A percentile compares a stretch with the other conserved stretches of the same genome.
These are phyloP conservation scores for Litchi chinensis DNA, from an alignment of 345 rosid species.

Conservation along the genomic window DNA sequence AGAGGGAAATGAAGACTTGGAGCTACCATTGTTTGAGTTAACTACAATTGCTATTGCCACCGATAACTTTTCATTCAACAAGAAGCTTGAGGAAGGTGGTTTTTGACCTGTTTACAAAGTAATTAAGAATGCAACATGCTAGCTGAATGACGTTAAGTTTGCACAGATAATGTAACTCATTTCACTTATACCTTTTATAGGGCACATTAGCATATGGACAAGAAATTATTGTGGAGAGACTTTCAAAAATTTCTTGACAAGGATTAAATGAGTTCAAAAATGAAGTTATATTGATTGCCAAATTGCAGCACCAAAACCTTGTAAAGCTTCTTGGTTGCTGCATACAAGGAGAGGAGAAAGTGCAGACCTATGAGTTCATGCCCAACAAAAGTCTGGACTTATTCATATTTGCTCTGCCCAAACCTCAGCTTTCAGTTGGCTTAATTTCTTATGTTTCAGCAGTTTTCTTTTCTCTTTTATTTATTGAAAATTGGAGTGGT, in stretches of 20 bases:
- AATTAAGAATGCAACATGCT: slow-evolving; percentile 1
- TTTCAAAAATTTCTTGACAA: slow-evolving; percentile 42
- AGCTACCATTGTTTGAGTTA: slow-evolving; percentile 31
- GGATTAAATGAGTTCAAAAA: slow-evolving; percentile 45
- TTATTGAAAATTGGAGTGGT: neutral
- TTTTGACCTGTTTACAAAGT: slow-evolving; percentile 43
- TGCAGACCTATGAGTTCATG: neutral
- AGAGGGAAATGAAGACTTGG: slow-evolving; percentile 18
- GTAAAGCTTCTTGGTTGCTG: slow-evolving; percentile 31
- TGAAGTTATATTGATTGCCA: slow-evolving; percentile 39
- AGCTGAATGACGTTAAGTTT: neutral
- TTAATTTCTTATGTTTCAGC: neutral
- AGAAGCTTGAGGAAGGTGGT: slow-evolving; percentile 42
- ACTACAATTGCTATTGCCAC: slow-evolving; percentile 29
- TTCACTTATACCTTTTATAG: slow-evolving; percentile 15
- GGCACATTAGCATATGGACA: slow-evolving; percentile 37
- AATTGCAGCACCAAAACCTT: slow-evolving; percentile 50
- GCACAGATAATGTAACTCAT: neutral
- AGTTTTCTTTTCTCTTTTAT: no score
- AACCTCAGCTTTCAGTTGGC: neutral
- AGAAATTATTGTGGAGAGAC: slow-evolving; percentile 53
- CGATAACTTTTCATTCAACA: slow-evolving; percentile 28
- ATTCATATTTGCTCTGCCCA: slow-evolving; percentile 38
- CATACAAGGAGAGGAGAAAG: slow-evolving; percentile 3
- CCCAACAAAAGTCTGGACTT: slow-evolving; percentile 7